Evolutionary conservation across 495 filamentous ascomycete species (phyloP), one percentile per base, ranked within the genome.

Genomic region (Penicillium pulvis): DNA sequence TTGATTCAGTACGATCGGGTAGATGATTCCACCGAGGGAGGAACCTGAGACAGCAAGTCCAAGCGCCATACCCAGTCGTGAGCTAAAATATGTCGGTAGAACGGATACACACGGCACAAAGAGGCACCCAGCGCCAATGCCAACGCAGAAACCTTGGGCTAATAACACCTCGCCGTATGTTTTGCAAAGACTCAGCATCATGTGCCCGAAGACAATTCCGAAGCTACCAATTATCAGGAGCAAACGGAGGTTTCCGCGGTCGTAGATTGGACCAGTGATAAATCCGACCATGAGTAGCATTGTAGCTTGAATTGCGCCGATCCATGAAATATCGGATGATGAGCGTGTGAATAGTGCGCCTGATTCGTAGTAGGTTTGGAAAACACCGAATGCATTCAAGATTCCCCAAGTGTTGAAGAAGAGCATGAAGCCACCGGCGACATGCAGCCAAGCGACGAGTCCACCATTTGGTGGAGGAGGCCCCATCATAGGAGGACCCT

Each of bases 1-100:
- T 26, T 70, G 68, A 44, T 80, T 67, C 58, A 84, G 79, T 33
- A 81, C 63, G 46, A 84, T 77, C 0, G 81, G 78, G 57, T 83
- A 84, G 26, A 85, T 75, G 41, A 84, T 71, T 3, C 82, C 81
- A 7, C 82, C 82, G 30, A 68, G 20, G 6, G 69, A 71, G 6
- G 76, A 73, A 6, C 81, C 73, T 6, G 71, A 71, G 1, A 74
- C 58, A 3, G 72, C 61, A 6, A 82, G 59, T 2, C 83, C 83
- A 2, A 75, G 65, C 0, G 82, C 79, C n/a, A 85, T 26, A 24
- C 46, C 77, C 55, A 58, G 55, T 59, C 58, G 67, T 55, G 23
- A 53, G 59, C 42, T 57, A 58, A 83, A 84, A 31, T 68, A 76
- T 0, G 64, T 67, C 9, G 71, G 59, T 4, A 82, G 57, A n/a